Base-by-base conservation (phyloP, 192 early-diverging fungal genomes). In the Coemansia sp. region DNA sequence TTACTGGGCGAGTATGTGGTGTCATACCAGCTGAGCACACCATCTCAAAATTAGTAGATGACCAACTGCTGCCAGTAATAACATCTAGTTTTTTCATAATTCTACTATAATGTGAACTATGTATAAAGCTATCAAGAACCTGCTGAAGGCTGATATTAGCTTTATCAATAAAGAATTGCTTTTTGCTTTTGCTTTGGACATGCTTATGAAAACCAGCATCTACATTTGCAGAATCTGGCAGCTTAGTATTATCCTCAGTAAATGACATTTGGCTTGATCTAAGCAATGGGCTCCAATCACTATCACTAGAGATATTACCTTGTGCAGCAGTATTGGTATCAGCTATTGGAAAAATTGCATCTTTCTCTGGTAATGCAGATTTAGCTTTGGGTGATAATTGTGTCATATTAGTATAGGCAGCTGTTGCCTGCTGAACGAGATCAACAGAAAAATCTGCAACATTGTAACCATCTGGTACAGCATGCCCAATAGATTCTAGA, bases 391-490 rank as follows among this genome's bases (percentile, higher is more conserved):
- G 5, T 17, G 7, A 7, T 29, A 20, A 22, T 29, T 51, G 8
- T 29, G 31, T 21, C 4, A 17, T 31, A 21, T 32, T 39, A 0
- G 29, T 14, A 5, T 69, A 57, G 1, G 51, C 66, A 27, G 68
- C 67, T 3, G 73, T 81, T 32, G 72, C 78, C 25, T 70, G 73
- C 56, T 75, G 72, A 5, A 81, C 73, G 2, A 84, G 52, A 33
- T 84, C 82, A 3, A 84, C 72, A 0, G 76, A 71, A 67, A 78
- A 95, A 57, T 97, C 95, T 2, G 95, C 95, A 68, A 95, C 88
- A 60, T 97, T 97, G 70, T 91, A 95, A 0, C 92, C 92, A 5
- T 85, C 74, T 14, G 95, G 95, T 59, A 93, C 93, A 4, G 80
- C 74, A 57, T 92, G 91, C 0, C 95, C 95, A 53, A 92, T 78